Evolutionary conservation across 2,329 filamentous ascomycete species (phyloP).

Genomic region (Pseudogymnoascus sp.): DNA sequence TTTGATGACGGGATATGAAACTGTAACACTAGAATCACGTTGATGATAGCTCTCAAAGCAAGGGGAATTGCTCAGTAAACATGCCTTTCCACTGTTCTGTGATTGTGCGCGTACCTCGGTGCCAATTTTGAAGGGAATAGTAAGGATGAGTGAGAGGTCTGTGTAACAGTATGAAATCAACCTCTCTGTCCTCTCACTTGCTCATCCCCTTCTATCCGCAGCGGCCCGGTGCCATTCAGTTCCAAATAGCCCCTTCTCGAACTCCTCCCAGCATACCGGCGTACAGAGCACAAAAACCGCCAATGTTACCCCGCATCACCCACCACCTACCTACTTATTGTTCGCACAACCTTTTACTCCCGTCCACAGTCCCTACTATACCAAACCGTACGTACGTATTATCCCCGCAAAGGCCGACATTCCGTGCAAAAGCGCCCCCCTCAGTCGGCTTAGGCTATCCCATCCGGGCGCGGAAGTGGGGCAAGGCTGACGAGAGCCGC

Average conservation of each 20-base stretch:
- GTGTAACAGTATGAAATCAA: background rate
- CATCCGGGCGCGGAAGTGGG: background rate
- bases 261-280: background rate
- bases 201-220: background rate
- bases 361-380: background rate
- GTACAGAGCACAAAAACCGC: background rate
- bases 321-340: background rate
- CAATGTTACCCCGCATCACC: background rate
- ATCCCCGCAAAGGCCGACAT: background rate
- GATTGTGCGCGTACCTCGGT: background rate
- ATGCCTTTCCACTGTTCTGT: background rate
- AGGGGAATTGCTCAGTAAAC: background rate
- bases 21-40: background rate
- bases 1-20: background rate
- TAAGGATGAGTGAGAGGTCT: background rate
- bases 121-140: background rate
- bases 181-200: background rate
- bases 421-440: background rate
- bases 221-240: background rate
- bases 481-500: background rate
- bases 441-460: background rate
- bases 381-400: background rate
- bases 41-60: constrained; percentile 5
- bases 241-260: background rate
- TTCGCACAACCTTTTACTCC: background rate